Percentiles rank a stretch among this genome's conserved stretches.
phyloP scores from a whole-genome alignment of 2,329 filamentous ascomycete genomes.

The Zalaria obscura region DNA sequence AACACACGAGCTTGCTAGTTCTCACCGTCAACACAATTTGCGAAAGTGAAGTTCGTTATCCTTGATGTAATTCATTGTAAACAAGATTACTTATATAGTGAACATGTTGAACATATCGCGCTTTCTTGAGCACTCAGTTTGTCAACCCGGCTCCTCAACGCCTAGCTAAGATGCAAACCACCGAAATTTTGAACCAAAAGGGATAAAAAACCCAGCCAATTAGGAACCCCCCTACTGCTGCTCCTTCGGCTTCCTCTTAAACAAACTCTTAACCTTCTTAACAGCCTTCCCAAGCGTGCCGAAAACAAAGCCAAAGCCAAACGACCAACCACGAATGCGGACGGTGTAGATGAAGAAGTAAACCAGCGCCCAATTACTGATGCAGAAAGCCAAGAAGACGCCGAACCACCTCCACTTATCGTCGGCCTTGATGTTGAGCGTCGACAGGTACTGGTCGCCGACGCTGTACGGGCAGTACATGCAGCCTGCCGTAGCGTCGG shows the following conservation, averaged over 20 bases:
- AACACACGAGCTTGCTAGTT: no score
- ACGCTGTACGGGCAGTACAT: conserved; percentile 54
- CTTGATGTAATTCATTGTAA: no score
- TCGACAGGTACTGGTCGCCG: conserved; percentile 53
- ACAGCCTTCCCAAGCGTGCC: conserved; percentile 28
- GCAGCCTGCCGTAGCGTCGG: conserved; percentile 43
- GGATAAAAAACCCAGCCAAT: no score
- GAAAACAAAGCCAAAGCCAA: conserved; percentile 50
- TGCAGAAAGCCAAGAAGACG: conserved; percentile 56
- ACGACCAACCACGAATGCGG: conserved; percentile 54
- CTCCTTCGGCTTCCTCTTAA: conserved; percentile 9
- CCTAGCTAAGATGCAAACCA: no score
- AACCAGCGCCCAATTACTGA: conserved; percentile 57
- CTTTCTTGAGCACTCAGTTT: no score
- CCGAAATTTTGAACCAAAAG: no score
- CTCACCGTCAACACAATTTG: no score
- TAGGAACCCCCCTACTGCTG: conserved; percentile 1
- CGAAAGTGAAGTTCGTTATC: no score
- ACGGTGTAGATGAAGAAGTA: conserved; percentile 62
- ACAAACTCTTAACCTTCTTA: conserved; percentile 19
- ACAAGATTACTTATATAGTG: no score
- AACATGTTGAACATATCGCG: no score
- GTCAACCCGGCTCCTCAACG: no score
- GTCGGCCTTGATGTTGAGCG: conserved; percentile 36
- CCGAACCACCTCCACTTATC: conserved; percentile 64